phyloP scores from a whole-genome alignment of 352 stramenopile genomes.

The Phytophthora aleatoria region DNA sequence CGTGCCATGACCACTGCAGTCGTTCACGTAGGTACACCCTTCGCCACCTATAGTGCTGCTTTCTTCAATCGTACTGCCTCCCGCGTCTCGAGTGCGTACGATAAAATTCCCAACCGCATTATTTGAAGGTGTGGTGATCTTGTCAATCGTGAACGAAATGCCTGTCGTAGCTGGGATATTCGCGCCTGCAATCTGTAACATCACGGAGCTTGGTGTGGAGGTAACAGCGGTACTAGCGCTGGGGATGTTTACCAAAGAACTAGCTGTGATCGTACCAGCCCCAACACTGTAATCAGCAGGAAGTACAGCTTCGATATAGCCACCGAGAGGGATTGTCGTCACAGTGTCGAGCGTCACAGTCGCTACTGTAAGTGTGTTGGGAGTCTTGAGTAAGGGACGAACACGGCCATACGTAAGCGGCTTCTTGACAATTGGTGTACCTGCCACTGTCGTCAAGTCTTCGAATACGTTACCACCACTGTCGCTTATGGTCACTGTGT shows the following conservation, averaged over 20 bases:
- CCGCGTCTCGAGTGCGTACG: constrained; percentile 52
- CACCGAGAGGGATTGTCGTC: constrained; percentile 43
- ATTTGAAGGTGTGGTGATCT: constrained; percentile 56
- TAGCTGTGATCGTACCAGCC: constrained; percentile 28
- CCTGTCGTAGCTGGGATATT: constrained; percentile 32
- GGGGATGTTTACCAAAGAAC: constrained; percentile 39
- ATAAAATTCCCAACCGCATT: constrained; percentile 51
- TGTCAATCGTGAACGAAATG: constrained; percentile 49
- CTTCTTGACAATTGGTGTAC: constrained; percentile 73
- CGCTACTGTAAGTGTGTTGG: constrained; percentile 41
- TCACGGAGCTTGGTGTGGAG: constrained; percentile 31
- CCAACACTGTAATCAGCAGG: constrained; percentile 45
- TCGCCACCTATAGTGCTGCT: constrained; percentile 55
- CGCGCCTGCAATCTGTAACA: constrained; percentile 39
- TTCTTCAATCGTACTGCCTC: constrained; percentile 58
- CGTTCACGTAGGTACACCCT: constrained; percentile 69
- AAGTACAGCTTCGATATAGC: constrained; percentile 57
- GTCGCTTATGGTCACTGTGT: constrained; percentile 49
- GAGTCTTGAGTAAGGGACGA: constrained; percentile 43
- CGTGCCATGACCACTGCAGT: constrained; percentile 84
- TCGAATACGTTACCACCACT: constrained; percentile 49
- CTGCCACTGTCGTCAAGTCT: constrained; percentile 40
- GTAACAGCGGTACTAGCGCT: constrained; percentile 37
- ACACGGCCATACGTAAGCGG: constrained; percentile 54
- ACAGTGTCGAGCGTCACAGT: constrained; percentile 49